phyloP scores from a whole-genome alignment of 2,329 filamentous ascomycete genomes.

The Trichophyton benhamiae region DNA sequence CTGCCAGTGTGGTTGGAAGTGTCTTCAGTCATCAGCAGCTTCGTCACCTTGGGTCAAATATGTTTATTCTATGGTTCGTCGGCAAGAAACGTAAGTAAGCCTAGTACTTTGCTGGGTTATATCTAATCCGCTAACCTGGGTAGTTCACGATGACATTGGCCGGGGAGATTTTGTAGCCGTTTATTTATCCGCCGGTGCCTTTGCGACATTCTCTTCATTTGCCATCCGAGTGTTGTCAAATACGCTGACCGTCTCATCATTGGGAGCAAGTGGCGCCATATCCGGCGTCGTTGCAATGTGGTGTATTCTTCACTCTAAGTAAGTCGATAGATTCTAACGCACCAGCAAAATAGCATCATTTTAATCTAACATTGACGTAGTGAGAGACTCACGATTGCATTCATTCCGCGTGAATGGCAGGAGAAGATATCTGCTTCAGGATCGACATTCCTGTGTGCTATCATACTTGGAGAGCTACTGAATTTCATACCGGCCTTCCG shows the following conservation, averaged over 20 bases:
- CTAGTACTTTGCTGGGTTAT: background rate
- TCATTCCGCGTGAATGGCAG: constrained; percentile 29
- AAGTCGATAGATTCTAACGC: background rate
- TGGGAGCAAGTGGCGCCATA: constrained; percentile 42
- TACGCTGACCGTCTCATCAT: constrained; percentile 34
- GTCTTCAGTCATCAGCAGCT: constrained; percentile 46
- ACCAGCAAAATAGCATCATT: background rate
- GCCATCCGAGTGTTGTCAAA: constrained; percentile 32
- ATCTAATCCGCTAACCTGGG: background rate
- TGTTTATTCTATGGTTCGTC: constrained; percentile 43
- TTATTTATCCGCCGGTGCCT: constrained; percentile 37
- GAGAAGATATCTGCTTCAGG: constrained; percentile 33
- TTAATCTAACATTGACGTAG: constrained; percentile 15
- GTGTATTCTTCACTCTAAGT: constrained; percentile 38
- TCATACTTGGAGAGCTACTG: constrained; percentile 29
- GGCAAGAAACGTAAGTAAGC: constrained; percentile 39
- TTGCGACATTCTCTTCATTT: constrained; percentile 38
- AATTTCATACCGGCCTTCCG: constrained; percentile 22
- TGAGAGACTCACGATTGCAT: constrained; percentile 30
- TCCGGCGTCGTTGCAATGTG: constrained; percentile 39
- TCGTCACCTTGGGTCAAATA: constrained; percentile 42
- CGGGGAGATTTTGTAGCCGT: constrained; percentile 44
- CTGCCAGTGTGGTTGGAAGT: constrained; percentile 41
- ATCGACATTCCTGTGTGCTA: constrained; percentile 24
- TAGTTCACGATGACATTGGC: constrained; percentile 44